Evolutionary conservation across 495 filamentous ascomycete species (phyloP).

Genomic region (Peziza echinospora): DNA sequence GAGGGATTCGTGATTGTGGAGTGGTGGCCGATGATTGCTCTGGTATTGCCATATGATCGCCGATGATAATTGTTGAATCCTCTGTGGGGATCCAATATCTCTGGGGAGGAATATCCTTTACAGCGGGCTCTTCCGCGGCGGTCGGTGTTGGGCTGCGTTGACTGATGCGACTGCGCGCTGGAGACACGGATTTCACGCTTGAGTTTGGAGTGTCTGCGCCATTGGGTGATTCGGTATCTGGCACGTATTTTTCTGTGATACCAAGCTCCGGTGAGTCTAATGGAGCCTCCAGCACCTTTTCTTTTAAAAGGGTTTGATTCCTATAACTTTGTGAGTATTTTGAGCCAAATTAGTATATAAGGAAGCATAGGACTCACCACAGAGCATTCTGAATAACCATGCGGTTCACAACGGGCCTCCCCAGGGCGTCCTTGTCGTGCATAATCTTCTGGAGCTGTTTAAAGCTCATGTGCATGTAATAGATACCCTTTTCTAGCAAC

Average conservation of each 20-base stretch:
- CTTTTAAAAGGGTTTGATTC: slow-evolving; percentile 29
- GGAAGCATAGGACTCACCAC: slow-evolving; percentile 19
- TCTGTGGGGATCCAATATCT: slow-evolving; percentile 34
- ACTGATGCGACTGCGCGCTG: neutral
- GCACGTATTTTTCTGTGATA: slow-evolving; percentile 15
- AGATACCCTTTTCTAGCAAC: slow-evolving; percentile 35
- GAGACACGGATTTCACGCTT: neutral
- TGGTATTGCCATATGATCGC: slow-evolving; percentile 23
- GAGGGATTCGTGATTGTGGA: neutral
- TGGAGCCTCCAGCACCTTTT: slow-evolving; percentile 32
- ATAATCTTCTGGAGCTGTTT: slow-evolving; percentile 36
- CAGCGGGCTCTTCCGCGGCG: neutral
- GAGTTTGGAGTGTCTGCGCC: neutral
- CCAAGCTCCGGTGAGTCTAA: slow-evolving; percentile 22
- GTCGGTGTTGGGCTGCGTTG: neutral
- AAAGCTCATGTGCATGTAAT: slow-evolving; percentile 39
- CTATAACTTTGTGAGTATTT: neutral
- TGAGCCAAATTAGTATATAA: neutral
- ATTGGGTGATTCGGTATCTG: neutral
- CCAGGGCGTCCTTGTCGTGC: slow-evolving; percentile 29
- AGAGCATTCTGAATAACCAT: slow-evolving; percentile 32
- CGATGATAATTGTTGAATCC: slow-evolving; percentile 37
- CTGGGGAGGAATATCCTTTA: slow-evolving; percentile 4
- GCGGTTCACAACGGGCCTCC: slow-evolving; percentile 31
- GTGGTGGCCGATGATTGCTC: neutral